Percentiles rank a stretch among this genome's conserved stretches.
phyloP scores from a whole-genome alignment of 2,329 filamentous ascomycete species.

The Exophiala dermatitidis region DNA sequence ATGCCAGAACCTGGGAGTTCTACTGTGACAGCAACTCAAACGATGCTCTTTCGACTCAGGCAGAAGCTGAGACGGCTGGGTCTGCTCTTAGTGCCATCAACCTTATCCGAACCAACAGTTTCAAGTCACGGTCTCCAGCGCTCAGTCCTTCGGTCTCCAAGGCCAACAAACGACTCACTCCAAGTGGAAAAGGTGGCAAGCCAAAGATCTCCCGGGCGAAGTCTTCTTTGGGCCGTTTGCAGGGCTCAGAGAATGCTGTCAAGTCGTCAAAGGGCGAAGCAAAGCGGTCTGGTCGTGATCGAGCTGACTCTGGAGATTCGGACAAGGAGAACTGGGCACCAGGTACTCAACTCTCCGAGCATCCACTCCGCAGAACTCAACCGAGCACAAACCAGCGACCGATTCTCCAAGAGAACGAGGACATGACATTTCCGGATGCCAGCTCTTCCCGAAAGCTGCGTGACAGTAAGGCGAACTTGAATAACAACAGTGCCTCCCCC shows the following conservation, averaged over 20 bases:
- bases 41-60: constrained; percentile 71
- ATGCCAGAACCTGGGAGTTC: constrained; percentile 85
- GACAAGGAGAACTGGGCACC: constrained; percentile 90
- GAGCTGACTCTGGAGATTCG: constrained; percentile 60
- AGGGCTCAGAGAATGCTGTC: constrained; percentile 37
- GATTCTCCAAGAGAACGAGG: constrained; percentile 43
- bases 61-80: constrained; percentile 70
- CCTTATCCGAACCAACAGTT: constrained; percentile 65
- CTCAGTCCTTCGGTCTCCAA: constrained; percentile 40
- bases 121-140: constrained; percentile 40
- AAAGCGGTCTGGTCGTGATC: constrained; percentile 34
- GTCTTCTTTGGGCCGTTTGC: constrained; percentile 58
- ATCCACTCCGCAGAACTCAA: constrained; percentile 49
- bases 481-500: constrained; percentile 4
- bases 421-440: constrained; percentile 19
- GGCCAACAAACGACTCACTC: constrained; percentile 41
- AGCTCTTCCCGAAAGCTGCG: constrained; percentile 5
- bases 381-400: constrained; percentile 33
- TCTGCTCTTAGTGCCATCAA: constrained; percentile 76
- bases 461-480: neutral
- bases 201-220: constrained; percentile 54
- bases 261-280: constrained; percentile 23
- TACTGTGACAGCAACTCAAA: constrained; percentile 75
- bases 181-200: constrained; percentile 42
- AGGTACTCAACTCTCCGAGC: constrained; percentile 39